A percentile compares a stretch with the other conserved stretches of the same genome.
phyloP scores from a whole-genome alignment of 1,284 basidiomycete species.

The Trichosporon sp. region DNA sequence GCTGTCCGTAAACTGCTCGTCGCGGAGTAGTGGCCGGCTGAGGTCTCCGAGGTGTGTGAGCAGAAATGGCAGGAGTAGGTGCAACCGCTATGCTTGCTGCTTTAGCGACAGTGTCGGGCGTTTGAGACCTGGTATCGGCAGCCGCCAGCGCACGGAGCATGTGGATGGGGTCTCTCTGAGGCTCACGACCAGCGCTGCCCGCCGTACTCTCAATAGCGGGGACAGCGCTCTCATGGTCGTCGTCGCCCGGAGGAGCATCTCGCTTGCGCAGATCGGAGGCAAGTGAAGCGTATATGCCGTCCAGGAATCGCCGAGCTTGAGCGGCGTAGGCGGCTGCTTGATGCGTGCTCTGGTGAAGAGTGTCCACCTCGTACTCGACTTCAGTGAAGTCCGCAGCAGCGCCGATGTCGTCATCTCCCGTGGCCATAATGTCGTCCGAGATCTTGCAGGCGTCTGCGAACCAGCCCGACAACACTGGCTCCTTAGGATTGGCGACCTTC shows the following conservation, averaged over 20 bases:
- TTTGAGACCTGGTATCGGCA: constrained; percentile 42
- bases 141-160: constrained; percentile 51
- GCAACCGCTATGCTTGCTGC: constrained; percentile 38
- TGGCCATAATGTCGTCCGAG: constrained; percentile 43
- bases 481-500: neutral
- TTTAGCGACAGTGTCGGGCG: constrained; percentile 42
- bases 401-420: constrained; percentile 39
- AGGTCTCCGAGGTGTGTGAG: constrained; percentile 18
- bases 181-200: neutral
- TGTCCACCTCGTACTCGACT: constrained; percentile 56
- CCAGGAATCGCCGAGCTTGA: constrained; percentile 52
- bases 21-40: constrained; percentile 19
- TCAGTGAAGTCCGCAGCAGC: constrained; percentile 46
- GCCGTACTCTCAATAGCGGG: constrained; percentile 36
- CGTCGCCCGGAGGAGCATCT: constrained; percentile 28
- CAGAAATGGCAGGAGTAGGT: neutral
- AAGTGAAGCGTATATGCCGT: constrained; percentile 55
- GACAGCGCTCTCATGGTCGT: constrained; percentile 41
- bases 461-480: constrained; percentile 33
- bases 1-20: constrained; percentile 28
- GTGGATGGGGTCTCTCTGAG: constrained; percentile 45
- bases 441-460: constrained; percentile 42
- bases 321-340: constrained; percentile 51
- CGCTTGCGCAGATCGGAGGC: constrained; percentile 46
- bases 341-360: constrained; percentile 50